phyloP scores from a whole-genome alignment of 768 basidiomycete genomes.

The Dentipellis sp. region DNA sequence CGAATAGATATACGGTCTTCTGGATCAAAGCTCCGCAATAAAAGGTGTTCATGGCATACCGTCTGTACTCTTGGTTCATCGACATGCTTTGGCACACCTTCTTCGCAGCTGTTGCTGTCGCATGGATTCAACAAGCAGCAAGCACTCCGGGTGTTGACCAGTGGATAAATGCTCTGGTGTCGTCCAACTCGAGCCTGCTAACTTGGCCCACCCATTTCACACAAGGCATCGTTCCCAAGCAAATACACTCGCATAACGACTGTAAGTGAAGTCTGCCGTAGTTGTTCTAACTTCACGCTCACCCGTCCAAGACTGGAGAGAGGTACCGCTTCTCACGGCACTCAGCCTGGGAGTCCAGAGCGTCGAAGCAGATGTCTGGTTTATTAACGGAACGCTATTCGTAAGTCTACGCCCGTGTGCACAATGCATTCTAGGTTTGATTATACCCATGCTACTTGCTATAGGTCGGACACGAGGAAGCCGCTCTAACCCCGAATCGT shows the following conservation, averaged over 20 bases:
- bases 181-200: conserved; percentile 29
- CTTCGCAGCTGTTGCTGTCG: background rate
- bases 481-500: conserved; percentile 31
- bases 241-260: conserved; percentile 48
- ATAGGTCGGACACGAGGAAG: background rate
- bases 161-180: conserved; percentile 16
- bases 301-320: conserved; percentile 36
- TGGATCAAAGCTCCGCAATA: background rate
- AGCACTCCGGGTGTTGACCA: background rate
- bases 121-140: background rate
- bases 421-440: background rate
- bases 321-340: conserved; percentile 39
- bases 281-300: background rate
- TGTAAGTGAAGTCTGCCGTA: conserved; percentile 23
- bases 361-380: conserved; percentile 47
- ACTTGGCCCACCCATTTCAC: conserved; percentile 40
- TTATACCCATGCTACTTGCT: too few relatives aligned
- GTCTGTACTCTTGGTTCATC: background rate
- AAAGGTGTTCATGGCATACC: background rate
- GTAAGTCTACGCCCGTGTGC: conserved; percentile 20
- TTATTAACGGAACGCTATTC: conserved; percentile 33
- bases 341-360: conserved; percentile 40
- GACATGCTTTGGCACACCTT: background rate
- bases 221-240: conserved; percentile 36
- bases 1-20: background rate